Percentiles rank a stretch among this genome's conserved stretches.
Evolutionary conservation across 495 filamentous ascomycete genomes (phyloP).

Genomic region (Trichodelitschia bisporula): DNA sequence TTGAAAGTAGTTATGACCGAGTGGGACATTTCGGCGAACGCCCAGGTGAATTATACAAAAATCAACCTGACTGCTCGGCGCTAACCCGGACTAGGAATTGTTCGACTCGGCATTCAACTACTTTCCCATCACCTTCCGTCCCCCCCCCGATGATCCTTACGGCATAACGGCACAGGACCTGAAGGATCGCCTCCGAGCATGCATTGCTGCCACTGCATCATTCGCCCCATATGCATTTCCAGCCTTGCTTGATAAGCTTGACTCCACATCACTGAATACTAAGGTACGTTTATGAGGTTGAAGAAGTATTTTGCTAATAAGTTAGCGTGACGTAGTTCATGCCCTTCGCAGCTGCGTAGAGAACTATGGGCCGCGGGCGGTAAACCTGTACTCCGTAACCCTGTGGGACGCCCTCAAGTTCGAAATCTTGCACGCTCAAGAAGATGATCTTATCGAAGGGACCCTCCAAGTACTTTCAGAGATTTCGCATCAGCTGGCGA

Average conservation of each 20-base stretch:
- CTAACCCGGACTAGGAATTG: slow-evolving; percentile 17
- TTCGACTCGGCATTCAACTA: slow-evolving; percentile 60
- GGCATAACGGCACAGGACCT: slow-evolving; percentile 51
- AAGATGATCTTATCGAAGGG: slow-evolving; percentile 41
- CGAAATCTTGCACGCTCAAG: slow-evolving; percentile 49
- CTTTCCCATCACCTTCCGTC: slow-evolving; percentile 55
- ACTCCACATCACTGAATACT: slow-evolving; percentile 48
- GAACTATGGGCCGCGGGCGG: slow-evolving; percentile 33
- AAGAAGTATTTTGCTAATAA: slow-evolving; percentile 10
- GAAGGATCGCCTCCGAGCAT: slow-evolving; percentile 42
- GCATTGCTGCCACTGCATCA: slow-evolving; percentile 38
- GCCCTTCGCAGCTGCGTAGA: slow-evolving; percentile 33
- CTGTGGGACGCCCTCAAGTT: slow-evolving; percentile 56
- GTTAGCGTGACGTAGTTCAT: slow-evolving; percentile 44
- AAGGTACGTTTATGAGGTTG: slow-evolving; percentile 23
- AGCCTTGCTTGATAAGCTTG: slow-evolving; percentile 46
- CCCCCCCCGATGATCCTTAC: slow-evolving; percentile 51
- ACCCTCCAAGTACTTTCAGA: slow-evolving; percentile 28
- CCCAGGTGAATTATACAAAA: slow-evolving; percentile 24
- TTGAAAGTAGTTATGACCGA: slow-evolving; percentile 47
- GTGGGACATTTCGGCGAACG: slow-evolving; percentile 39
- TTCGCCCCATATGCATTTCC: slow-evolving; percentile 49
- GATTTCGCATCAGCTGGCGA: slow-evolving; percentile 30
- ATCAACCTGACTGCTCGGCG: slow-evolving; percentile 1
- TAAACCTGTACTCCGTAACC: slow-evolving; percentile 42